A percentile compares a stretch with the other conserved stretches of the same genome.
Evolutionary conservation across 305 asterid genomes (phyloP).

Genomic region (Withania somnifera): DNA sequence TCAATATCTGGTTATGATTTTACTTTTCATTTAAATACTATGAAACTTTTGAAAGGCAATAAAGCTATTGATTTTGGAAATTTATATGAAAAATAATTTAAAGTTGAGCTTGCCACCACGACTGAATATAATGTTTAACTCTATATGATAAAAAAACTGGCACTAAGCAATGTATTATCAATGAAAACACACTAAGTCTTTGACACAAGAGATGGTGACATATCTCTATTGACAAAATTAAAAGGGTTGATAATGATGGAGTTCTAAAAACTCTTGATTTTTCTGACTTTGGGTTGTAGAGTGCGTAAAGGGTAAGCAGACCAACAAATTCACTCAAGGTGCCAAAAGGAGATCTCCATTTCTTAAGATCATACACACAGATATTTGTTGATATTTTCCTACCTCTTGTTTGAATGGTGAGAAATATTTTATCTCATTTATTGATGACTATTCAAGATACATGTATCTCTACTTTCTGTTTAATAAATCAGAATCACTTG

Average conservation of each 20-base stretch:
- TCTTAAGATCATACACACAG: background rate
- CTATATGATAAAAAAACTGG: too few relatives aligned
- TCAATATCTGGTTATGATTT: too few relatives aligned
- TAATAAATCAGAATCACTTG: too few relatives aligned
- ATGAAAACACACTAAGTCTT: background rate
- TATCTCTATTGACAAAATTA: background rate
- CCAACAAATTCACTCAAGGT: background rate
- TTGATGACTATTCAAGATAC: too few relatives aligned
- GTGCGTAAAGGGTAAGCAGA: background rate
- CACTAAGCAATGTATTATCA: too few relatives aligned
- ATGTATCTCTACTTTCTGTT: too few relatives aligned
- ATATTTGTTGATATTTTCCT: background rate
- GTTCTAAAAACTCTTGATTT: background rate
- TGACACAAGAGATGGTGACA: background rate
- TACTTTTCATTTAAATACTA: too few relatives aligned
- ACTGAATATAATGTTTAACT: too few relatives aligned
- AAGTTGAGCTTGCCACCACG: too few relatives aligned
- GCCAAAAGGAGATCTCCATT: background rate
- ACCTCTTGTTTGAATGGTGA: background rate
- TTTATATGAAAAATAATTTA: too few relatives aligned
- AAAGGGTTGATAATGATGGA: constrained; percentile 1
- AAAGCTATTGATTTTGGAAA: too few relatives aligned
- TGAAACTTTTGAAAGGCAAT: too few relatives aligned
- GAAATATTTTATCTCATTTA: background rate
- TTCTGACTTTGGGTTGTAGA: background rate